phyloP scores from a whole-genome alignment of 345 rosid species.

The Lumnitzera racemosa region DNA sequence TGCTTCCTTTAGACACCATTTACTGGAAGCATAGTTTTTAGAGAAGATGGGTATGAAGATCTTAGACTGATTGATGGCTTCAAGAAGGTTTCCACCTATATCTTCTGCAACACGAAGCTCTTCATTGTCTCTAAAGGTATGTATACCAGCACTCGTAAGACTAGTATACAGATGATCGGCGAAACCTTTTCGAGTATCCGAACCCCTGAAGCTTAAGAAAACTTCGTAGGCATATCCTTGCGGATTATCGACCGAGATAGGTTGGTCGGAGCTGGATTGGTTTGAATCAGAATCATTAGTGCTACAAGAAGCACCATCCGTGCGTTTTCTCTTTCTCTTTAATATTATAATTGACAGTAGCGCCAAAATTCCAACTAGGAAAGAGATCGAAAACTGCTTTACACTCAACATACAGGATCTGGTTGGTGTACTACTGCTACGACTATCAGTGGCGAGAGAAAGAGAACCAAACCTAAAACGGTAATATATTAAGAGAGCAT shows the following conservation, averaged over 20 bases:
- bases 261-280: no score
- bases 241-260: neutral
- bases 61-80: neutral
- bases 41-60: slow-evolving; percentile 9
- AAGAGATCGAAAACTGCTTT: no score
- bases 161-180: neutral
- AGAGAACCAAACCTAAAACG: no score
- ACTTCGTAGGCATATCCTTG: neutral
- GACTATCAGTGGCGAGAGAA: no score
- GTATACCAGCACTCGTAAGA: neutral
- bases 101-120: neutral
- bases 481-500: no score
- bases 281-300: no score
- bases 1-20: slow-evolving; percentile 1
- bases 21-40: neutral
- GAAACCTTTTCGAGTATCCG: neutral
- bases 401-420: no score
- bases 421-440: no score
- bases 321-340: no score
- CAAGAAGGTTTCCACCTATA: neutral
- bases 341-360: no score
- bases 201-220: neutral
- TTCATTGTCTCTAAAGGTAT: neutral
- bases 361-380: no score
- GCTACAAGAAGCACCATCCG: no score